A percentile compares a stretch with the other conserved stretches of the same genome.
These are phyloP conservation scores for Curvularia eragrostidis DNA, from an alignment of 2,329 filamentous ascomycete genomes.

Conservation along the genomic window DNA sequence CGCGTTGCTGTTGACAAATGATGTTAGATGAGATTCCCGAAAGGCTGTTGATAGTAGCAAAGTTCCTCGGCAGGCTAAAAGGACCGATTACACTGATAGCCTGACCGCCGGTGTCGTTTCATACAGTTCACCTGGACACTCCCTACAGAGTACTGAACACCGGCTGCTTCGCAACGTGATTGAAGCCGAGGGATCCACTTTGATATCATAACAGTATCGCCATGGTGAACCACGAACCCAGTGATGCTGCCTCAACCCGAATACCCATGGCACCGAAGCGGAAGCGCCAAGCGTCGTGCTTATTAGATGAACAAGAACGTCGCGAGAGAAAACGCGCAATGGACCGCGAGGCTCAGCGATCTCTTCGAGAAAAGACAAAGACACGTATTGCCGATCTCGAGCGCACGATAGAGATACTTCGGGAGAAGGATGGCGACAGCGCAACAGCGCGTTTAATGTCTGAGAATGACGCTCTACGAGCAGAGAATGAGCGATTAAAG, in stretches of 20 bases:
- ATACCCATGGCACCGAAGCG: conserved; percentile 41
- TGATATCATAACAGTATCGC: conserved; percentile 10
- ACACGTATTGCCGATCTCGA: conserved; percentile 48
- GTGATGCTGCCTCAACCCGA: conserved; percentile 31
- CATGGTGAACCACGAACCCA: conserved; percentile 26
- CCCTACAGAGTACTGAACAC: not conserved
- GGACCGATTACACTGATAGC: not conserved
- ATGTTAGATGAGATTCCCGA: not conserved
- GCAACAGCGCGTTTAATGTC: conserved; percentile 40
- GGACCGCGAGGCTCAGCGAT: conserved; percentile 47
- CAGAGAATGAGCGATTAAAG: conserved; percentile 45
- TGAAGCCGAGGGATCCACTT: not conserved
- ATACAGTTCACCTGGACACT: not conserved
- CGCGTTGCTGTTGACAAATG: not conserved
- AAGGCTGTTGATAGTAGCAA: not conserved
- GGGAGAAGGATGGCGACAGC: conserved; percentile 43
- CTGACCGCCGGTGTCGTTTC: not conserved
- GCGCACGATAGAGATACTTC: conserved; percentile 45
- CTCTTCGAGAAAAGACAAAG: conserved; percentile 48
- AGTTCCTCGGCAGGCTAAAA: not conserved
- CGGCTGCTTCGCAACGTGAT: not conserved
- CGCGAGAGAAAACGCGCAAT: conserved; percentile 46
- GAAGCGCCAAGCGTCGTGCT: conserved; percentile 38
- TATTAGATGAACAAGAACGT: conserved; percentile 37
- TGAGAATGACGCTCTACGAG: conserved; percentile 41